These are phyloP conservation scores for Noccaea caerulescens DNA, from an alignment of 345 rosid genomes.

Conservation along the genomic window DNA sequence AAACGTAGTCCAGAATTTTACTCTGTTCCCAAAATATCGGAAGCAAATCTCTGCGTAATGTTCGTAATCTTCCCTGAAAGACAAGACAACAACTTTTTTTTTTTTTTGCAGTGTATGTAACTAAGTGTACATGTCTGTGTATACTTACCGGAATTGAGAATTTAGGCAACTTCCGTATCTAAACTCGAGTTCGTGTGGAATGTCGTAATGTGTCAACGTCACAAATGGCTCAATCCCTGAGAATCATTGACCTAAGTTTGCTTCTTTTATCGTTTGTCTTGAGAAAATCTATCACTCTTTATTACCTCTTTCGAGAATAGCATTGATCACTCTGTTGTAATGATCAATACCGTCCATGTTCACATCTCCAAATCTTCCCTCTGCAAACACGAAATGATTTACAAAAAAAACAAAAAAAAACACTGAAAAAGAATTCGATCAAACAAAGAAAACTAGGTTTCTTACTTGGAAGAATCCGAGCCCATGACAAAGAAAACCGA, in stretches of 20 bases:
- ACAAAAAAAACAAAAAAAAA: neutral
- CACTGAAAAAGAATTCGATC: neutral
- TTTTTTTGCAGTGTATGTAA: neutral
- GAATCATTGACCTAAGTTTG: conserved; percentile 15
- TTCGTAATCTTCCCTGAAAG: conserved; percentile 63
- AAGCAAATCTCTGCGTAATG: conserved; percentile 63
- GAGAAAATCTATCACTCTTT: neutral
- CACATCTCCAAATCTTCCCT: conserved; percentile 69
- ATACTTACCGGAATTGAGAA: conserved; percentile 54
- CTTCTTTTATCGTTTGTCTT: neutral
- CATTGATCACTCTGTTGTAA: conserved; percentile 60
- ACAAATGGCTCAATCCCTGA: conserved; percentile 82
- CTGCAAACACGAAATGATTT: conserved; percentile 33
- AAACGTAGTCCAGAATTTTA: conserved; percentile 65
- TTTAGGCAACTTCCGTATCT: conserved; percentile 79
- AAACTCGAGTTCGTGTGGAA: conserved; percentile 74
- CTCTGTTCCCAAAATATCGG: conserved; percentile 58
- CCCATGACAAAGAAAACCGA: conserved; percentile 80
- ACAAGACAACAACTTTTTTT: neutral
- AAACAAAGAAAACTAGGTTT: neutral
- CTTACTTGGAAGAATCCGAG: conserved; percentile 76
- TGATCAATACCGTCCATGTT: conserved; percentile 64
- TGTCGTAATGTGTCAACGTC: conserved; percentile 67
- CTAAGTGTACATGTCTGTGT: neutral
- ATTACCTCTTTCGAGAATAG: conserved; percentile 55